Conservation (phyloP, 1,284 basidiomycete species). For the Cutaneotrichosporon sp. region DNA sequence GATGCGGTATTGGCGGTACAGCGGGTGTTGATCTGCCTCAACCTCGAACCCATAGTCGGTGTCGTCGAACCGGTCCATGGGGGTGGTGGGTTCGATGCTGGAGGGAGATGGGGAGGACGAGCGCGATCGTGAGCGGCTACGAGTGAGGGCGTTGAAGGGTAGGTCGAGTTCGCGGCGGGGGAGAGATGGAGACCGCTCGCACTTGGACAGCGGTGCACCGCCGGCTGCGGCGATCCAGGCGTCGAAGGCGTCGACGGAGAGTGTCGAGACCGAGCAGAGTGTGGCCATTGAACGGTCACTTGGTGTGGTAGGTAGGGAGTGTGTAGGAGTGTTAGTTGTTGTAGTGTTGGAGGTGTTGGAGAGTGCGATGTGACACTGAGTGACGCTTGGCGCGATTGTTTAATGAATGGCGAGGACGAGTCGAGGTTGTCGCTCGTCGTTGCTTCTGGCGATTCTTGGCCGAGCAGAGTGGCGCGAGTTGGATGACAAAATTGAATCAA, state of each 20-base stretch:
- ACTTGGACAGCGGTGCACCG: neutral
- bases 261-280: constrained; percentile 5
- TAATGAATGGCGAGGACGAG: too few relatives aligned
- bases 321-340: too few relatives aligned
- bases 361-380: too few relatives aligned
- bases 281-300: too few relatives aligned
- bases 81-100: neutral
- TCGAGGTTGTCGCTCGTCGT: too few relatives aligned
- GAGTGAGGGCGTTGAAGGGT: neutral
- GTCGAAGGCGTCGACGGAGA: constrained; percentile 8
- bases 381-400: too few relatives aligned
- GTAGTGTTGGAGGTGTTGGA: too few relatives aligned
- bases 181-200: neutral
- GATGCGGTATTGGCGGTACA: neutral
- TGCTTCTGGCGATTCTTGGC: too few relatives aligned
- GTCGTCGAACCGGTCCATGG: neutral
- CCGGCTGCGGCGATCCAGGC: neutral
- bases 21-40: neutral
- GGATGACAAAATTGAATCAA: too few relatives aligned
- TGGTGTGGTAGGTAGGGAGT: too few relatives aligned
- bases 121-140: neutral
- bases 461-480: too few relatives aligned
- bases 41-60: neutral
- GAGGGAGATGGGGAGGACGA: neutral
- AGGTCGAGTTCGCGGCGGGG: neutral